Conservation (phyloP, 2,329 filamentous ascomycete genomes). For the Scopulariopsis brevicaulis region DNA sequence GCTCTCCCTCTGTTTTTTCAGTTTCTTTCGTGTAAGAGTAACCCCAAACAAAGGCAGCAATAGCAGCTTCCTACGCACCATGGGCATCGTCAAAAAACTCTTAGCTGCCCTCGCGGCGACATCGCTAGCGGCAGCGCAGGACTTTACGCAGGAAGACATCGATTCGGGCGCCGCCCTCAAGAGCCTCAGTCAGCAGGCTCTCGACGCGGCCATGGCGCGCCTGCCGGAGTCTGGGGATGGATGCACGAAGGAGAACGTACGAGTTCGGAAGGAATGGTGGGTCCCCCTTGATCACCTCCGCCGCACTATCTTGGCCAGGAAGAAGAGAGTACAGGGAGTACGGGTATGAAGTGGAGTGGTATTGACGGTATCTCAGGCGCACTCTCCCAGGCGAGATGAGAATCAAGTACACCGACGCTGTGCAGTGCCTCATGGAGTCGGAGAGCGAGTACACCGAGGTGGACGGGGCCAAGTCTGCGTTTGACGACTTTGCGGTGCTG, state of each 20-base stretch:
- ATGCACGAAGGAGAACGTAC: conserved; percentile 13
- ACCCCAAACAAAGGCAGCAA: background rate
- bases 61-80: background rate
- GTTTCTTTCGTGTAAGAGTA: background rate
- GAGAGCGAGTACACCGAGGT: conserved; percentile 11
- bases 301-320: background rate
- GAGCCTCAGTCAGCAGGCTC: conserved; percentile 12
- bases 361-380: conserved; percentile 6
- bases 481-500: conserved; percentile 17
- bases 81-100: conserved; percentile 2
- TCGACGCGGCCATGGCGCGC: conserved; percentile 13
- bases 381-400: conserved; percentile 13
- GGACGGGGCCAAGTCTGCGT: conserved; percentile 10
- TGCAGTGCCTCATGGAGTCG: conserved; percentile 14
- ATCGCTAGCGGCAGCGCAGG: background rate
- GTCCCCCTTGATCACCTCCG: background rate
- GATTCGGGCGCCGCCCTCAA: conserved; percentile 13
- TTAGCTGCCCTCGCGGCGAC: background rate
- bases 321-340: background rate
- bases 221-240: conserved; percentile 11
- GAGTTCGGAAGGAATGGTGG: conserved; percentile 14
- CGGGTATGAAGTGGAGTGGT: background rate
- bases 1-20: background rate
- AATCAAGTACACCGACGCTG: conserved; percentile 14
- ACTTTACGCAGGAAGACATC: conserved; percentile 11